These are phyloP conservation scores for Lodderomyces beijingensis DNA, from an alignment of 1,139 yeast genomes.

Conservation along the genomic window DNA sequence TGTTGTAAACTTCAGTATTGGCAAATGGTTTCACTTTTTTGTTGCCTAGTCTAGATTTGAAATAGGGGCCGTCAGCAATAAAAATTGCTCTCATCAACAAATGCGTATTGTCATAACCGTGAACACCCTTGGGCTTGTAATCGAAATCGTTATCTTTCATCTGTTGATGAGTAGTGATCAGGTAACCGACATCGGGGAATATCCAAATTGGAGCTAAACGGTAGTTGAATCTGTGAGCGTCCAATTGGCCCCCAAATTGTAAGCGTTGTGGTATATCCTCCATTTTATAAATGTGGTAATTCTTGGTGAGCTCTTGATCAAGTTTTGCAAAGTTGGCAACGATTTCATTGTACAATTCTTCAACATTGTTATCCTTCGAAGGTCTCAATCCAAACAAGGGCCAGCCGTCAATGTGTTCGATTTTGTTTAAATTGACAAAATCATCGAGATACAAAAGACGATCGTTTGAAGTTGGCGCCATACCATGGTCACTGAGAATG, in stretches of 20 bases:
- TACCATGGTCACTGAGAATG: slow-evolving; percentile 87
- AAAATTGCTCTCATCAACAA: slow-evolving; percentile 81
- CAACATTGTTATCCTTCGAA: slow-evolving; percentile 21
- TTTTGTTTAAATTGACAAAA: slow-evolving; percentile 46
- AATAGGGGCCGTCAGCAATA: slow-evolving; percentile 78
- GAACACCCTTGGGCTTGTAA: slow-evolving; percentile 70
- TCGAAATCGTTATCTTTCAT: slow-evolving; percentile 46
- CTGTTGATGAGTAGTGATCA: slow-evolving; percentile 60
- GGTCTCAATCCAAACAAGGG: slow-evolving; percentile 82
- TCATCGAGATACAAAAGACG: slow-evolving; percentile 69
- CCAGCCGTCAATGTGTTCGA: slow-evolving; percentile 80
- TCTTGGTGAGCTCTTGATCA: slow-evolving; percentile 15
- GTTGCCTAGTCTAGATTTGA: slow-evolving; percentile 26
- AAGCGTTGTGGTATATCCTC: slow-evolving; percentile 63
- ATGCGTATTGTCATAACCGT: slow-evolving; percentile 78
- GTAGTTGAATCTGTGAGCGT: slow-evolving; percentile 42
- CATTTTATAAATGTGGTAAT: slow-evolving; percentile 42
- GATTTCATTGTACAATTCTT: slow-evolving; percentile 19
- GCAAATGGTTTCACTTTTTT: slow-evolving; percentile 57
- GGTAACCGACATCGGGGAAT: slow-evolving; percentile 76
- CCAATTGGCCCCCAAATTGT: slow-evolving; percentile 55
- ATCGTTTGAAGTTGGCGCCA: slow-evolving; percentile 78
- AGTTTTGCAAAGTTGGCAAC: slow-evolving; percentile 19
- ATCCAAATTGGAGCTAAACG: slow-evolving; percentile 85
- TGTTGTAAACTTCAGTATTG: slow-evolving; percentile 69